phyloP scores from a whole-genome alignment of 345 rosid genomes.

The Iberis pinnata region DNA sequence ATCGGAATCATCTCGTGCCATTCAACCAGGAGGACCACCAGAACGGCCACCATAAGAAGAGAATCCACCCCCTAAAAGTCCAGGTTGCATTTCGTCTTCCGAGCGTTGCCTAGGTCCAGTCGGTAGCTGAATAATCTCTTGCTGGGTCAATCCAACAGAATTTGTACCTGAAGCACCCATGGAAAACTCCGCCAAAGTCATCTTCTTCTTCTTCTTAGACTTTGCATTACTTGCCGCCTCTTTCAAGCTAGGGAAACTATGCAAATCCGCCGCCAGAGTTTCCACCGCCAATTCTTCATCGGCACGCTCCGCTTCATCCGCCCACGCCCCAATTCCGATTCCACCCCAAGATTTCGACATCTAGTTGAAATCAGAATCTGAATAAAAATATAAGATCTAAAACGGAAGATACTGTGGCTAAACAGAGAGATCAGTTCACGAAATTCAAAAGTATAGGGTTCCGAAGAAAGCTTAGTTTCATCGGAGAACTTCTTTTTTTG shows the following conservation, averaged over 20 bases:
- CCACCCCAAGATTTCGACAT: slow-evolving; percentile 75
- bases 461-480: slow-evolving; percentile 15
- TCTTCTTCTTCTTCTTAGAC: slow-evolving; percentile 88
- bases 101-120: slow-evolving; percentile 88
- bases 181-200: slow-evolving; percentile 32
- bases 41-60: slow-evolving; percentile 52
- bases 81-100: slow-evolving; percentile 71
- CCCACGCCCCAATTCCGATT: slow-evolving; percentile 79
- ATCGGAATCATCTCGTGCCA: slow-evolving; percentile 39
- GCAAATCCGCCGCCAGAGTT: slow-evolving; percentile 37
- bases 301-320: slow-evolving; percentile 82
- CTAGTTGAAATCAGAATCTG: slow-evolving; percentile 13
- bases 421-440: slow-evolving; percentile 17
- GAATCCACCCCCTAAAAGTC: slow-evolving; percentile 80
- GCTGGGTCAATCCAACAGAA: slow-evolving; percentile 51
- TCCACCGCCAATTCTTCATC: slow-evolving; percentile 53
- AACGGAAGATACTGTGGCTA: neutral
- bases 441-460: slow-evolving; percentile 5
- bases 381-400: slow-evolving; percentile 29
- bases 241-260: slow-evolving; percentile 67
- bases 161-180: slow-evolving; percentile 22
- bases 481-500: slow-evolving; percentile 1
- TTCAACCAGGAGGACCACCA: slow-evolving; percentile 29
- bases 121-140: slow-evolving; percentile 78
- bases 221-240: slow-evolving; percentile 58